A percentile compares a stretch with the other conserved stretches of the same genome.
Conservation (phyloP, 2,329 filamentous ascomycete species). For the Gnomoniopsis smithogilvyi region DNA sequence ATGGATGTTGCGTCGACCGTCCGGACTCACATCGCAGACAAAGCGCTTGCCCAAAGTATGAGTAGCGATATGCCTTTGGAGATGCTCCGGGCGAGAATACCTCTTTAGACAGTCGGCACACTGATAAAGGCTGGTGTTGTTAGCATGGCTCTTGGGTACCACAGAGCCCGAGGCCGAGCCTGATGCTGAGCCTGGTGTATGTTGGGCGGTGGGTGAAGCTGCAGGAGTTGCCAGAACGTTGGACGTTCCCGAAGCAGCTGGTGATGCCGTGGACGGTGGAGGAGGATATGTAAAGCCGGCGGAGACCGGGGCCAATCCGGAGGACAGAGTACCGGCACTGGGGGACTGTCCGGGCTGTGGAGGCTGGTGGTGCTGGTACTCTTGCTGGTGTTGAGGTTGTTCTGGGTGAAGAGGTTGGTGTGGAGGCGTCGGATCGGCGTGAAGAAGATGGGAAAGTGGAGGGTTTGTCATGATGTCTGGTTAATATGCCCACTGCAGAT, state of each 20-base stretch:
- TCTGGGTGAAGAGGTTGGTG: background rate
- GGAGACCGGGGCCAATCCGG: background rate
- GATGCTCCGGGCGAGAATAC: conserved; percentile 52
- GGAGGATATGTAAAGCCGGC: conserved; percentile 8
- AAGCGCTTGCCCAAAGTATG: conserved; percentile 50
- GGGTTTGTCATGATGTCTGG: conserved; percentile 17
- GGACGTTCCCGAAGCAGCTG: conserved; percentile 8
- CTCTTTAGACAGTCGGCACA: conserved; percentile 49
- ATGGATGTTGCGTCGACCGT: background rate
- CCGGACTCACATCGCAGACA: conserved; percentile 32
- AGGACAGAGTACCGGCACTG: background rate
- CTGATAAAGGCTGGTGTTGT: conserved; percentile 35
- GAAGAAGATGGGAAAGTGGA: conserved; percentile 20
- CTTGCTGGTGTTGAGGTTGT: background rate
- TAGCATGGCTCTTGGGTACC: conserved; percentile 21
- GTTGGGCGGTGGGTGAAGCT: conserved; percentile 21
- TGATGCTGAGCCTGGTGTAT: background rate
- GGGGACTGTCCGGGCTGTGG: background rate
- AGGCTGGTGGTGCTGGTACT: background rate
- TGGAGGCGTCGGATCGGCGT: conserved; percentile 6
- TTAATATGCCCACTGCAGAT: background rate
- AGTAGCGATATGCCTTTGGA: conserved; percentile 49
- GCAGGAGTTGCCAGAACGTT: conserved; percentile 10
- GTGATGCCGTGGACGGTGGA: conserved; percentile 6
- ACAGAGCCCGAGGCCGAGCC: background rate